Percentiles rank a stretch among this genome's conserved stretches.
Evolutionary conservation across 306 rosid species (phyloP).

Genomic region (Malus sieversii): DNA sequence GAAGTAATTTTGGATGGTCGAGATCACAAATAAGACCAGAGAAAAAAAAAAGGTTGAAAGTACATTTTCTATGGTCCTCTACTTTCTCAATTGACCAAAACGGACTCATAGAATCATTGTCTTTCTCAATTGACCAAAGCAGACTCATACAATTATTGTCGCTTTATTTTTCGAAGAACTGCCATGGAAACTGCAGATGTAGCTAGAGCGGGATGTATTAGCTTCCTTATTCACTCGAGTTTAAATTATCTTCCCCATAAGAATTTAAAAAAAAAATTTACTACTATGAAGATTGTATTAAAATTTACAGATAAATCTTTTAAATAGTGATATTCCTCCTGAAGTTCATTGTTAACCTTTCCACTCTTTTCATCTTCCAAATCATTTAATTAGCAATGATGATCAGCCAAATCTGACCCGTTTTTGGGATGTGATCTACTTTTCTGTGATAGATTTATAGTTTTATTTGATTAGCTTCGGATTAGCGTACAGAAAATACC

Average conservation of each 20-base stretch:
- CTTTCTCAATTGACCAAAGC: too few species aligned
- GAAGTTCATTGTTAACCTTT: neutral
- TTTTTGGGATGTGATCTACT: neutral
- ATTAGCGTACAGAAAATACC: neutral
- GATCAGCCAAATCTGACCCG: neutral
- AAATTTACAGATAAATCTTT: neutral
- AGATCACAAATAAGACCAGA: neutral
- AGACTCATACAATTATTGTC: too few species aligned
- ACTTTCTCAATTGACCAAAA: constrained; percentile 18
- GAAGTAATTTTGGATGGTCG: constrained; percentile 17
- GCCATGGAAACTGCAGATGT: too few species aligned
- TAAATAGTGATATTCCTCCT: neutral
- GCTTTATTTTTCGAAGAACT: too few species aligned
- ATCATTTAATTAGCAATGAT: neutral
- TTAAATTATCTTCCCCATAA: too few species aligned
- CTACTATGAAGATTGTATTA: neutral
- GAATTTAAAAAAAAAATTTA: too few species aligned
- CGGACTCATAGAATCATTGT: neutral
- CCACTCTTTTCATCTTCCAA: neutral
- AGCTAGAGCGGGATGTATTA: too few species aligned
- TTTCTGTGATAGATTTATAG: neutral
- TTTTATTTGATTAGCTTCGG: neutral
- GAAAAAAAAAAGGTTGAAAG: neutral
- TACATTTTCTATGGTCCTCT: constrained; percentile 33
- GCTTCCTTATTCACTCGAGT: too few species aligned